Percentiles rank a stretch among this genome's conserved stretches.
phyloP scores from a whole-genome alignment of 2,329 filamentous ascomycete species.

The Trichoderma hamatum region DNA sequence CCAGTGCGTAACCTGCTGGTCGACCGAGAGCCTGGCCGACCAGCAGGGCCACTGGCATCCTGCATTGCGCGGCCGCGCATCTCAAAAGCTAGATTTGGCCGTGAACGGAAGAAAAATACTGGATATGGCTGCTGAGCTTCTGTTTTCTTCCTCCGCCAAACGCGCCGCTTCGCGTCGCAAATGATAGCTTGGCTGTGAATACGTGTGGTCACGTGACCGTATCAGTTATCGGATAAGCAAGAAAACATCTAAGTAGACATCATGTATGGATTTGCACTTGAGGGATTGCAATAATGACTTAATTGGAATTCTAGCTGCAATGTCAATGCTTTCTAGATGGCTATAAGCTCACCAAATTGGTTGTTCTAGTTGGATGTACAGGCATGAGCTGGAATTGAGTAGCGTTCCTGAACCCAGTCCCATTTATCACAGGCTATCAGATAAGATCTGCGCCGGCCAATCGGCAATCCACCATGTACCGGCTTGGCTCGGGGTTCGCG shows the following conservation, averaged over 20 bases:
- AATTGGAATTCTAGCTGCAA: not conserved
- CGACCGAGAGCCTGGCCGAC: slow-evolving; percentile 37
- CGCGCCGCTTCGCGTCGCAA: slow-evolving; percentile 16
- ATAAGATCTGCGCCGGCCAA: slow-evolving; percentile 13
- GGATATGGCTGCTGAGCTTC: not conserved
- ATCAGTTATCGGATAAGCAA: not conserved
- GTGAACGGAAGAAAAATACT: not conserved
- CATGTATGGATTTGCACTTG: not conserved
- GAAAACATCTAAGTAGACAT: not conserved
- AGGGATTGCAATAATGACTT: not conserved
- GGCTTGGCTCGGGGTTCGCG: not conserved
- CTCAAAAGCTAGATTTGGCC: slow-evolving; percentile 19
- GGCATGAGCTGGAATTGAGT: not conserved
- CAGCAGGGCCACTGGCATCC: slow-evolving; percentile 38
- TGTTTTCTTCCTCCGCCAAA: not conserved
- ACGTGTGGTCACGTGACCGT: slow-evolving; percentile 7
- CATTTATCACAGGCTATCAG: not conserved
- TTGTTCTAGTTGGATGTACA: not conserved
- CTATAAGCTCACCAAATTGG: not conserved
- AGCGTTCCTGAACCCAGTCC: not conserved
- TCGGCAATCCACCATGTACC: slow-evolving; percentile 7
- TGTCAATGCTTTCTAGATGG: not conserved
- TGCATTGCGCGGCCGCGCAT: slow-evolving; percentile 43
- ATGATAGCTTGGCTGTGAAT: not conserved
- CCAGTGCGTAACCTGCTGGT: slow-evolving; percentile 41